Evolutionary conservation across 2,329 filamentous ascomycete genomes (phyloP).

Genomic region (Trichophaea hybrida): DNA sequence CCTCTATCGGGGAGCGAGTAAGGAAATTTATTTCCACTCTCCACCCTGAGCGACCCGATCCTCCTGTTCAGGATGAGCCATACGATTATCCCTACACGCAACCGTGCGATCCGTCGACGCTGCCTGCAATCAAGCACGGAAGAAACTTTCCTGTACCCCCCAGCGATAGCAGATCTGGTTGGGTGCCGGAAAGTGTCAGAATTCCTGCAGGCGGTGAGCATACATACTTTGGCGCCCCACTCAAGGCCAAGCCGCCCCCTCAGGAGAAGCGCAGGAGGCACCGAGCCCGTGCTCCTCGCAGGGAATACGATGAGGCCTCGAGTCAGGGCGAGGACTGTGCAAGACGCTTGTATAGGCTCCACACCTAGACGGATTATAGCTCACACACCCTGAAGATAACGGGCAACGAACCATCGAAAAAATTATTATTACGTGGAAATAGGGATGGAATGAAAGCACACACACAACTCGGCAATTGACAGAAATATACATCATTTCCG

Average conservation of each 20-base stretch:
- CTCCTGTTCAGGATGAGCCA: background rate
- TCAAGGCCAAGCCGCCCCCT: background rate
- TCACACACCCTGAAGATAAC: background rate
- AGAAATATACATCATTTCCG: no score
- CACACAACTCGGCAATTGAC: no score
- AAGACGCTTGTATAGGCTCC: background rate
- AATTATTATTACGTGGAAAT: background rate
- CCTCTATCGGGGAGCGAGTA: background rate
- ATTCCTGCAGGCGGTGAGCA: background rate
- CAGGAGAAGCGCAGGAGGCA: background rate
- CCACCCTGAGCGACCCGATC: background rate
- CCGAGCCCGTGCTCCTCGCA: background rate
- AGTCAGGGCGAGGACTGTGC: background rate
- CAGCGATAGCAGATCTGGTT: background rate
- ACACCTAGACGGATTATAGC: background rate
- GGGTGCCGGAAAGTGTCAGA: background rate
- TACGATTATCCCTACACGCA: constrained; percentile 4
- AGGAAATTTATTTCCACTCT: background rate
- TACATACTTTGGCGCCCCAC: background rate
- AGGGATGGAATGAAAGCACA: no score
- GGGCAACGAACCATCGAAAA: background rate
- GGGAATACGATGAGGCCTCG: background rate
- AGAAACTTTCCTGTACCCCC: background rate
- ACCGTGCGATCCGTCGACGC: constrained; percentile 1
- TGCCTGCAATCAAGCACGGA: background rate